A percentile compares a stretch with the other conserved stretches of the same genome.
phyloP scores from a whole-genome alignment of 805 yeast species.

The Jamesozyma lodderae region DNA sequence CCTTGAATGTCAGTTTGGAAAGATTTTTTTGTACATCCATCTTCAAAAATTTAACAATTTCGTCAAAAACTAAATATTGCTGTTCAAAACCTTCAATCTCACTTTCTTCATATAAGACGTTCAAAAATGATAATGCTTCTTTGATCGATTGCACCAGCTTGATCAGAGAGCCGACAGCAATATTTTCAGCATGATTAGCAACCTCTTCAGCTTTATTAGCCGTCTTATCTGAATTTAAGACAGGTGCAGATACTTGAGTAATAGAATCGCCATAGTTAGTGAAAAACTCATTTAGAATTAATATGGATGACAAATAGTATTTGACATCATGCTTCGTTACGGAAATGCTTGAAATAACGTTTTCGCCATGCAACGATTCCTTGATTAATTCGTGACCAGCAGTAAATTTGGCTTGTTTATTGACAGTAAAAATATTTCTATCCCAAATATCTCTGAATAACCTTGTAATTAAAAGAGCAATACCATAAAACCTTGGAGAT shows the following conservation, averaged over 20 bases:
- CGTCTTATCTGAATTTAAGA: slow-evolving; percentile 44
- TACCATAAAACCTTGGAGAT: slow-evolving; percentile 87
- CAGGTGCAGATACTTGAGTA: slow-evolving; percentile 24
- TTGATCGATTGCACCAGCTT: slow-evolving; percentile 69
- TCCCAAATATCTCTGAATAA: slow-evolving; percentile 76
- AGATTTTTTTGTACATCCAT: slow-evolving; percentile 61
- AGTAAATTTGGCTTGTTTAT: slow-evolving; percentile 15
- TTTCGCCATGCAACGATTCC: slow-evolving; percentile 7
- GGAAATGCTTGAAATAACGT: slow-evolving; percentile 19
- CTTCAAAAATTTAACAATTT: slow-evolving; percentile 60
- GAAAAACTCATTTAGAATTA: slow-evolving; percentile 62
- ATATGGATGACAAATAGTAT: slow-evolving; percentile 59
- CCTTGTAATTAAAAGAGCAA: slow-evolving; percentile 69
- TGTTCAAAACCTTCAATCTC: slow-evolving; percentile 31
- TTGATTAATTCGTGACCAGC: slow-evolving; percentile 1
- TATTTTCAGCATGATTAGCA: slow-evolving; percentile 80
- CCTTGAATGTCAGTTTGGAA: slow-evolving; percentile 58
- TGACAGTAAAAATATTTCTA: slow-evolving; percentile 48
- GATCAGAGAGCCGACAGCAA: slow-evolving; percentile 71
- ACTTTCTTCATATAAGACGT: slow-evolving; percentile 70
- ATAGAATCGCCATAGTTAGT: slow-evolving; percentile 47
- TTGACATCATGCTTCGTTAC: slow-evolving; percentile 42
- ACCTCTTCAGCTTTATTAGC: slow-evolving; percentile 43
- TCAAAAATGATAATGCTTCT: slow-evolving; percentile 83
- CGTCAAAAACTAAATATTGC: slow-evolving; percentile 41